These are phyloP conservation scores for Komagataella mondaviorum DNA, from an alignment of 805 yeast genomes.

Conservation along the genomic window DNA sequence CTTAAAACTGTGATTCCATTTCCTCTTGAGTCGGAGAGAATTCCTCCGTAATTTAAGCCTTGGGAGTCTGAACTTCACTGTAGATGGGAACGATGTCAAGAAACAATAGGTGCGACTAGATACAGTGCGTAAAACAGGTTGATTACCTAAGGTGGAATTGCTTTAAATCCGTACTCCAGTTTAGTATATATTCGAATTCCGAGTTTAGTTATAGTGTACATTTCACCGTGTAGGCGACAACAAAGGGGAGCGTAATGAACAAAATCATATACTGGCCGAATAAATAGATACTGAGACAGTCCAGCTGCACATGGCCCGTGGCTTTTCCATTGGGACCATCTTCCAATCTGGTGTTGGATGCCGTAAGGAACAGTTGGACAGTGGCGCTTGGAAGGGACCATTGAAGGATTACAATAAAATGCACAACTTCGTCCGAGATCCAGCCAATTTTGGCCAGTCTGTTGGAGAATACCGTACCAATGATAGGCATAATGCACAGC, in stretches of 20 bases:
- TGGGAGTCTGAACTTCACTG: not conserved
- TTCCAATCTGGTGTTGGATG: conserved; percentile 35
- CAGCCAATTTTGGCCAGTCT: conserved; percentile 33
- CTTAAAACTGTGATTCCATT: not conserved
- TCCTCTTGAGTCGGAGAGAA: not conserved
- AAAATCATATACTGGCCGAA: conserved; percentile 33
- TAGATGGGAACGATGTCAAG: not conserved
- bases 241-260: conserved; percentile 33
- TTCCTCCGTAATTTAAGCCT: not conserved
- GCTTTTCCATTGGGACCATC: conserved; percentile 20
- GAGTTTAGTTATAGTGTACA: conserved; percentile 8
- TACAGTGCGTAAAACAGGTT: no score
- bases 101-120: not conserved
- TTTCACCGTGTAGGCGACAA: conserved; percentile 29
- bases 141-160: not conserved
- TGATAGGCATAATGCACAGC: conserved; percentile 32
- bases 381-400: conserved; percentile 46
- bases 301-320: conserved; percentile 31
- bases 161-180: not conserved
- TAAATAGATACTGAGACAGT: conserved; percentile 37
- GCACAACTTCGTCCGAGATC: conserved; percentile 25
- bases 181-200: no score
- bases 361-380: conserved; percentile 44
- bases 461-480: conserved; percentile 36
- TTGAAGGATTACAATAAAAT: conserved; percentile 31